A percentile compares a stretch with the other conserved stretches of the same genome.
Evolutionary conservation across 116 monocot genomes (phyloP).

Genomic region (Trichopus zeylanicus): DNA sequence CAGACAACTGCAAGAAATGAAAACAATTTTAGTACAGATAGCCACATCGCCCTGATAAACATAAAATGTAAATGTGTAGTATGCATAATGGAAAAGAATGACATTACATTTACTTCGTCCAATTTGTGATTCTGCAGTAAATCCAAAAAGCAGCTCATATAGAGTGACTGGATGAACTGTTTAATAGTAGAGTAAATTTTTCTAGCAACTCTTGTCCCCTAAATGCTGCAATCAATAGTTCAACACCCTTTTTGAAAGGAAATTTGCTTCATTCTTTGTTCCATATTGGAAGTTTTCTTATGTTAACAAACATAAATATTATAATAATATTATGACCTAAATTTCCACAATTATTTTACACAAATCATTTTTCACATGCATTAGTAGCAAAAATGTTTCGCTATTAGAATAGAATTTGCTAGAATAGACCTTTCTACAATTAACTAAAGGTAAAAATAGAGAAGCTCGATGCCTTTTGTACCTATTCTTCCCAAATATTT

Average conservation of each 20-base stretch:
- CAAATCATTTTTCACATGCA: too few species aligned
- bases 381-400: too few species aligned
- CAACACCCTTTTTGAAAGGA: too few species aligned
- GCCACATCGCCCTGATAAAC: too few species aligned
- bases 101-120: background rate
- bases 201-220: background rate
- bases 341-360: too few species aligned
- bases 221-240: background rate
- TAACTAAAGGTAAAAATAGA: background rate
- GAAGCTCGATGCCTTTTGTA: constrained; percentile 9
- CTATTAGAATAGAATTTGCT: too few species aligned
- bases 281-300: too few species aligned
- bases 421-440: too few species aligned
- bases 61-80: background rate
- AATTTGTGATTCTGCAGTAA: background rate
- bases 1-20: constrained; percentile 66
- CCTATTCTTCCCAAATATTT: constrained; percentile 99
- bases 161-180: background rate
- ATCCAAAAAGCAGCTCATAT: background rate
- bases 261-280: too few species aligned
- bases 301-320: too few species aligned
- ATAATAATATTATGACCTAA: too few species aligned
- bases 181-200: background rate
- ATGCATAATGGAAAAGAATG: background rate
- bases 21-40: background rate